Percentiles rank a stretch among this genome's conserved stretches.
Evolutionary conservation across 208 protist species (phyloP).

Genomic region (Acanthamoeba culbertsoni): DNA sequence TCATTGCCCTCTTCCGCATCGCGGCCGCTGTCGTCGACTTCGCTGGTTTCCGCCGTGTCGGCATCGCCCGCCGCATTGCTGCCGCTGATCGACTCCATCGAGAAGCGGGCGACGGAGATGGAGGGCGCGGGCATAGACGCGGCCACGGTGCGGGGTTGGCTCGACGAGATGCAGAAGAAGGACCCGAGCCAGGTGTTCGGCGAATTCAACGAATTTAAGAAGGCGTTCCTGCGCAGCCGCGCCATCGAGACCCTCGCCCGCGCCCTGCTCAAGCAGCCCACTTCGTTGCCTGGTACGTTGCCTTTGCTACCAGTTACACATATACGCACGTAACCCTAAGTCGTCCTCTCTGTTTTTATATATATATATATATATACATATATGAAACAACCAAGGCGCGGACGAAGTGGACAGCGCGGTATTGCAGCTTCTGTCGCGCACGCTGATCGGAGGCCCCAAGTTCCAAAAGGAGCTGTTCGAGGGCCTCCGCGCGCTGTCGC

Average conservation of each 20-base stretch:
- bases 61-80: neutral
- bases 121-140: neutral
- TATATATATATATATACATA: too few relatives aligned
- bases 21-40: neutral
- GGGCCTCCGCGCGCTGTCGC: neutral
- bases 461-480: neutral
- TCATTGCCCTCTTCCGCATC: neutral
- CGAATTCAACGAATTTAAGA: neutral
- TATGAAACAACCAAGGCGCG: neutral
- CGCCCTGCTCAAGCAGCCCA: neutral
- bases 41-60: neutral
- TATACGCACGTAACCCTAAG: too few relatives aligned
- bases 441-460: neutral
- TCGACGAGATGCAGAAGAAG: neutral
- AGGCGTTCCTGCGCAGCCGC: neutral
- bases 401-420: neutral
- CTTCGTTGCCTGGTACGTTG: neutral
- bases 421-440: neutral
- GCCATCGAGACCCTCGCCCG: neutral
- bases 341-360: too few relatives aligned
- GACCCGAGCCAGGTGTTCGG: neutral
- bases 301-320: too few relatives aligned
- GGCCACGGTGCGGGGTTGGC: neutral
- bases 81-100: neutral
- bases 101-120: neutral